These are phyloP conservation scores for Fusarium phyllophilum DNA, from an alignment of 2,329 filamentous ascomycete genomes.

Conservation along the genomic window DNA sequence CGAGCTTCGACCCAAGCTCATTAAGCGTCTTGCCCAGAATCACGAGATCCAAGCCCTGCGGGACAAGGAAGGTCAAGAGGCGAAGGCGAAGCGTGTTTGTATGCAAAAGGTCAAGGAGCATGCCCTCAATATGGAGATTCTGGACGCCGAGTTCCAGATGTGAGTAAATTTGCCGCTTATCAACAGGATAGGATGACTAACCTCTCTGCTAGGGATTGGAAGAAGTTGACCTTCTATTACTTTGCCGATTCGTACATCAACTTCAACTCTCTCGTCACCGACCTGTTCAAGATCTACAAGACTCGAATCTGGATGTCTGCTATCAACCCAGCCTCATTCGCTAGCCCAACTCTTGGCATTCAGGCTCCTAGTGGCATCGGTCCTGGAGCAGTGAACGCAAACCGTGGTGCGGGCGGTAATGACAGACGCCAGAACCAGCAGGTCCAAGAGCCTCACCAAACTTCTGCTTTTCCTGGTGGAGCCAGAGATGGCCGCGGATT, in stretches of 20 bases:
- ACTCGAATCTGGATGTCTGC: conserved; percentile 99
- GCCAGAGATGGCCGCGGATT: conserved; percentile 54
- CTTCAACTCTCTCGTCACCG: conserved; percentile 96
- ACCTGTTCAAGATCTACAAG: conserved; percentile 99
- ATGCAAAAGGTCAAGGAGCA: conserved; percentile 97
- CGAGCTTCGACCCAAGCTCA: conserved; percentile 94
- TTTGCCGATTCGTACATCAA: conserved; percentile 99
- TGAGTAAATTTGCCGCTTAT: conserved; percentile 60
- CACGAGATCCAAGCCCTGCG: conserved; percentile 90
- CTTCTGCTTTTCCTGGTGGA: conserved; percentile 50
- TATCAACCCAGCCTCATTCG: conserved; percentile 96
- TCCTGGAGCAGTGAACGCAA: conserved; percentile 71
- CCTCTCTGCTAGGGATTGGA: conserved; percentile 80
- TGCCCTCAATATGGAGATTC: conserved; percentile 95
- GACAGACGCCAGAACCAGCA: conserved; percentile 63
- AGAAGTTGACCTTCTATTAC: conserved; percentile 99
- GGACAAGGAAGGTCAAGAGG: conserved; percentile 97
- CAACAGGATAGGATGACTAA: conserved; percentile 7
- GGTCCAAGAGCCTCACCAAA: conserved; percentile 46
- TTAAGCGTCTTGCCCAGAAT: conserved; percentile 90
- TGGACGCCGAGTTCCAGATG: conserved; percentile 99
- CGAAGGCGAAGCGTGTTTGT: conserved; percentile 95
- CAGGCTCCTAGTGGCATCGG: conserved; percentile 75
- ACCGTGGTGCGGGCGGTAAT: conserved; percentile 54
- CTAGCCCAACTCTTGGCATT: conserved; percentile 77